Evolutionary conservation across 2,329 filamentous ascomycete species (phyloP), one percentile per base, ranked within the genome.

Genomic region (Colletotrichum zoysiae): DNA sequence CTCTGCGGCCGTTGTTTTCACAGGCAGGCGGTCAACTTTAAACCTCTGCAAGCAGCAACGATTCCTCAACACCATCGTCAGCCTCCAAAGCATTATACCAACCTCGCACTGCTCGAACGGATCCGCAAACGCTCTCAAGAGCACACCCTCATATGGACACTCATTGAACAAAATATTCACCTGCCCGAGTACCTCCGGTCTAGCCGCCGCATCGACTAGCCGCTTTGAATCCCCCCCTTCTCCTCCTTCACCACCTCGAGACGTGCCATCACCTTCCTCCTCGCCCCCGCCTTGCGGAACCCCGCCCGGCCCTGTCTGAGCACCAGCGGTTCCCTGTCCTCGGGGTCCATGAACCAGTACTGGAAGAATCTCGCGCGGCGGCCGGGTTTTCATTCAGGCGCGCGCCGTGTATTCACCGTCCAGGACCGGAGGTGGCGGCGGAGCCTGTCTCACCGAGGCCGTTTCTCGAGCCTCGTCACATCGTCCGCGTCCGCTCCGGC

Each of bases 401-500:
- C 67, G 83, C 79, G 30, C 30, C 30, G 30, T 65, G 87, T 81
- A 75, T 85, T 85, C 75, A 87, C 81, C 69, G 81, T 83, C 71
- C 86, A 76, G 26, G 82, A 80, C 38, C 79, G 79, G 76, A 87
- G 83, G 70, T 79, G 80, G 55, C 76, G 76, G 62, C 82, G 81
- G 42, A 86, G 81, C 7, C 81, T 82, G 50, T 82, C 79, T 73
- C 85, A 80, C 64, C 77, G 76, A 20, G 85, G 83, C 67, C 88
- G 84, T 60, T 78, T 78, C 67, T 83, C 80, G 26, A 88, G 79
- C 20, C 84, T 81, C 56, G 80, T 78, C 53, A 85, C 80, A 74
- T 87, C 85, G 9, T 84, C 79, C 79, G 44, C 82, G 81, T 82
- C 84, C 86, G 62, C 81, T 81, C 57, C 86, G 77, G 23, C 81